These are phyloP conservation scores for Didymellaceae sp. DNA, from an alignment of 2,329 filamentous ascomycete species.

Conservation along the genomic window DNA sequence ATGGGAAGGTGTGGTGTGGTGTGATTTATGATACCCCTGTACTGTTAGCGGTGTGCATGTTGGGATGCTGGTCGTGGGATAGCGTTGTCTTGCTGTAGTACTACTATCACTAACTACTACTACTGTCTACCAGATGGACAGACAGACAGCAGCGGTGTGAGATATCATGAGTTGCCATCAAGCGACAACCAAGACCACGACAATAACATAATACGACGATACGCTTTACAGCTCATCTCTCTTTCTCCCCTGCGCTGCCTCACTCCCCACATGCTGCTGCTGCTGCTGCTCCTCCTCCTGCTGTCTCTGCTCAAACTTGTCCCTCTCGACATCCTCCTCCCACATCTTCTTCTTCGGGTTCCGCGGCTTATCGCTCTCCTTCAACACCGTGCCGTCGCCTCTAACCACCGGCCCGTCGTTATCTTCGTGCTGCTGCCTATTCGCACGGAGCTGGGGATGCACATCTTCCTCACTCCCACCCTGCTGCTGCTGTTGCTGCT, in stretches of 20 bases:
- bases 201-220: too few species aligned
- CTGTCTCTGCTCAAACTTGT: constrained; percentile 35
- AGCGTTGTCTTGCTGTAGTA: too few species aligned
- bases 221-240: constrained; percentile 16
- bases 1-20: too few species aligned
- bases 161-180: neutral
- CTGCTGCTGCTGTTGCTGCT: constrained; percentile 32
- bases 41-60: neutral
- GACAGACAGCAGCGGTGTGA: too few species aligned
- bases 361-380: constrained; percentile 48
- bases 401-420: constrained; percentile 45
- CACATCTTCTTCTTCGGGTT: constrained; percentile 70
- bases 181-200: too few species aligned
- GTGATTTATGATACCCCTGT: constrained; percentile 8
- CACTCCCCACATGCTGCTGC: constrained; percentile 10
- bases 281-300: constrained; percentile 19
- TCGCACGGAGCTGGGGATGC: constrained; percentile 34
- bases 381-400: constrained; percentile 56
- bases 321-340: constrained; percentile 56
- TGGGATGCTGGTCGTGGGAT: too few species aligned
- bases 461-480: constrained; percentile 35
- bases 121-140: too few species aligned
- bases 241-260: constrained; percentile 5
- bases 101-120: too few species aligned
- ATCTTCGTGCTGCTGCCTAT: constrained; percentile 30